Evolutionary conservation across 768 basidiomycete genomes (phyloP).

Genomic region (Boletus sp.): DNA sequence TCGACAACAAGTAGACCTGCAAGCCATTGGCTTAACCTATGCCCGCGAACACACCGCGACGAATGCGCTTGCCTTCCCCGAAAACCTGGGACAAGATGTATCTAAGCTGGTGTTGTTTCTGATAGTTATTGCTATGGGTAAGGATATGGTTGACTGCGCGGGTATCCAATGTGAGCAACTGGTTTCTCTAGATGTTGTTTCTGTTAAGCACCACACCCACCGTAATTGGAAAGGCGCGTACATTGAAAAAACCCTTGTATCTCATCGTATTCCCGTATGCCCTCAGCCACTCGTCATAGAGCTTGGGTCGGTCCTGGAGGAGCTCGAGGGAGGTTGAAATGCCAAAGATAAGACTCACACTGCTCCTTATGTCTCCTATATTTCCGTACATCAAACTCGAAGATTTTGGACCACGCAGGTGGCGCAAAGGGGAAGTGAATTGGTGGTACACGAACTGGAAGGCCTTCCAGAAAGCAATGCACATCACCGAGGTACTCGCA

Average conservation of each 20-base stretch:
- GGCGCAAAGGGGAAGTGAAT: slow-evolving; percentile 41
- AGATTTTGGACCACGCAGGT: slow-evolving; percentile 50
- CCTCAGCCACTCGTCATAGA: slow-evolving; percentile 36
- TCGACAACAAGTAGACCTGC: no score
- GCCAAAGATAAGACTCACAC: slow-evolving; percentile 29
- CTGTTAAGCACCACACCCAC: no score
- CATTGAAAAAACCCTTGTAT: slow-evolving; percentile 45
- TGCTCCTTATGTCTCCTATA: slow-evolving; percentile 41
- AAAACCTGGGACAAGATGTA: slow-evolving; percentile 41
- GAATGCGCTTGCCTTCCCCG: slow-evolving; percentile 31
- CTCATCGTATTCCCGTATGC: slow-evolving; percentile 47
- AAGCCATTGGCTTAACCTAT: background rate
- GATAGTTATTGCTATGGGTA: slow-evolving; percentile 51
- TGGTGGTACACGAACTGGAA: slow-evolving; percentile 27
- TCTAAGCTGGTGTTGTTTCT: slow-evolving; percentile 47
- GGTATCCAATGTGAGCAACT: slow-evolving; percentile 57
- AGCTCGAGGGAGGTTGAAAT: no score
- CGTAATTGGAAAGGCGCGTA: slow-evolving; percentile 22
- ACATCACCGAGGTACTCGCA: slow-evolving; percentile 11
- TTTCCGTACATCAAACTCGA: slow-evolving; percentile 49
- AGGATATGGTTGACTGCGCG: slow-evolving; percentile 66
- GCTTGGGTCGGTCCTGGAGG: no score
- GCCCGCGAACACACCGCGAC: no score
- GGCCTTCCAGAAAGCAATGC: slow-evolving; percentile 34
- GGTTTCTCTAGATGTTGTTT: slow-evolving; percentile 23